These are phyloP conservation scores for Pleurozium schreberi DNA, from an alignment of 225 moss, liverwort and hornwort species.

Conservation along the genomic window DNA sequence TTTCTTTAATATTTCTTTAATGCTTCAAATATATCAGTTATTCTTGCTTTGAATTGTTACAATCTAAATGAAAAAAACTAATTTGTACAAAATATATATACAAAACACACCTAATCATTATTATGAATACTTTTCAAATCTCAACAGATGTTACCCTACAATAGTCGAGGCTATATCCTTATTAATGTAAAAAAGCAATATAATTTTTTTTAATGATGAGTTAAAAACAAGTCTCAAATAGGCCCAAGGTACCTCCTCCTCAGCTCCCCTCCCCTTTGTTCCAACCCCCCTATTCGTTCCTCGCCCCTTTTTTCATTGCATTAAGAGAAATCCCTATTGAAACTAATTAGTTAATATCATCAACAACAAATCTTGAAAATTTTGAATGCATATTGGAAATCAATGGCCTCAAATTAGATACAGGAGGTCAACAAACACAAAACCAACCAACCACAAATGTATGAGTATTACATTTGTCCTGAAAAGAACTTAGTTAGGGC, in stretches of 20 bases:
- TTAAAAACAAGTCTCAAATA: background rate
- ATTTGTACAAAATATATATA: background rate
- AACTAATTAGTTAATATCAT: background rate
- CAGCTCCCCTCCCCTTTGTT: rapidly evolving
- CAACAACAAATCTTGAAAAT: background rate
- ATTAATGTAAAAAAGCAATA: background rate
- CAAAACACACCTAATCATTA: background rate
- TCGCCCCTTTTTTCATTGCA: rapidly evolving
- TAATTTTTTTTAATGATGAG: background rate
- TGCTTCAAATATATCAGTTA: background rate
- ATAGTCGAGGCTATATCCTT: background rate
- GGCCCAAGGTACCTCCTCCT: rapidly evolving
- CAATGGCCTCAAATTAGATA: background rate
- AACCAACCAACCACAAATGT: background rate
- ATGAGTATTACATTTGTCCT: background rate
- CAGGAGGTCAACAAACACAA: background rate
- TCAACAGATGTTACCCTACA: background rate
- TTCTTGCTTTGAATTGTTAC: background rate
- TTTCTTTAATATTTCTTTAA: background rate
- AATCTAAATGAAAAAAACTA: too few relatives aligned
- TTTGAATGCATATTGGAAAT: background rate
- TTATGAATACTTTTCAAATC: background rate
- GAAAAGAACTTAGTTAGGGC: rapidly evolving
- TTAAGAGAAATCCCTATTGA: background rate
- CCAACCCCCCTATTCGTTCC: too few relatives aligned